Base-by-base conservation (phyloP, 1,284 basidiomycete species). In the Irpex sp. region DNA sequence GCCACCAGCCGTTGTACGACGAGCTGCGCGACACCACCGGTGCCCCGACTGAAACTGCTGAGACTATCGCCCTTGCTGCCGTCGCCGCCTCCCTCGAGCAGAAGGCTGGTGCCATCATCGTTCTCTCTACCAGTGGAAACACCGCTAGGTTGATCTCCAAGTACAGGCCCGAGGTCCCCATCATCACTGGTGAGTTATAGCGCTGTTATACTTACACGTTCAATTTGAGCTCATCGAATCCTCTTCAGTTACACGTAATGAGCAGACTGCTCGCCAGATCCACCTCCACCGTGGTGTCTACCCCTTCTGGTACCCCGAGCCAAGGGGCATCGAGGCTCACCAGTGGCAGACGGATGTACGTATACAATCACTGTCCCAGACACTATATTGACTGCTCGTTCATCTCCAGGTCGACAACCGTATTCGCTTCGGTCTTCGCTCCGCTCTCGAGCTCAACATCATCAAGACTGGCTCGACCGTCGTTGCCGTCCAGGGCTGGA, bases 321-420 rank as follows among this genome's bases (percentile, higher is more conserved):
- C 95, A 21, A 86, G 96, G 64, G 95, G 95, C 60, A 87, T 97
- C 69, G 85, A 87, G 66, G 83, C 84, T 60, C 87, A 92, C 73
- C 95, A 96, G 77, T 99, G 97, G 97, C 97, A 99, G 83, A 94
- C 88, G 62, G 97, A 99, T 77, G 97, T 98, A 71, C 75, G 86
- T 77, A 36, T 17, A 39, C 51, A 49, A 37, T 60, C 37, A 56
- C 37, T 35, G 1, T 21, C 46, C 61, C 35, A 13, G 2, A 46
- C 7, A 15, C 53, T 19, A 57, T 13, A 50, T 9, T 46, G 74
- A 58, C 64, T 56, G 61, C 37, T 11, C 9, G 54, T 11, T 43
- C 7, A 8, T 19, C 3, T 63, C 8, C 58, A 91, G 88, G 89
- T 93, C 64, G 93, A 94, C 79, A 93, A 94, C 77, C 89, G 91